These are phyloP conservation scores for Dryas octopetala DNA, from an alignment of 306 rosid genomes.

Conservation along the genomic window DNA sequence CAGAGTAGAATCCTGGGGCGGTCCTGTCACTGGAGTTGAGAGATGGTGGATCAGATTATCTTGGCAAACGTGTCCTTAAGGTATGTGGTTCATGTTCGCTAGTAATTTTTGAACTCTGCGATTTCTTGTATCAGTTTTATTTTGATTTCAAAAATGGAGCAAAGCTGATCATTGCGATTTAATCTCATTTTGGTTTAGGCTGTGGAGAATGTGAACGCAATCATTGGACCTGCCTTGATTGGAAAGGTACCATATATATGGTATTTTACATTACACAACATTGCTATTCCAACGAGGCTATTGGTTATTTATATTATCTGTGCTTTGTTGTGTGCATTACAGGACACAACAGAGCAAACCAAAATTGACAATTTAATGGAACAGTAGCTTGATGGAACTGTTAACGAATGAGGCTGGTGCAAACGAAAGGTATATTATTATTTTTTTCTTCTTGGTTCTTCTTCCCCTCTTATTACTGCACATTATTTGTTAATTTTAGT, in stretches of 20 bases:
- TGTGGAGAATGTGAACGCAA: conserved; percentile 19
- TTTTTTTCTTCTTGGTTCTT: background rate
- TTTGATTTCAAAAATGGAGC: background rate
- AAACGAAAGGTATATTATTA: conserved; percentile 54
- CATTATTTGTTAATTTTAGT: too few relatives aligned
- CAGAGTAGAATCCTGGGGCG: too few relatives aligned
- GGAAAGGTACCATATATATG: conserved; percentile 45
- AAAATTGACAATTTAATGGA: conserved; percentile 67
- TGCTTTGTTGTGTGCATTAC: background rate
- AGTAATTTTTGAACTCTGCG: background rate
- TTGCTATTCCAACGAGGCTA: background rate
- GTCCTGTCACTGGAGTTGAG: conserved; percentile 50
- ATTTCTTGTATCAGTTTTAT: background rate
- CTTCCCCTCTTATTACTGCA: too few relatives aligned
- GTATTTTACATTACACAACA: too few relatives aligned
- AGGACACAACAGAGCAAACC: conserved; percentile 73
- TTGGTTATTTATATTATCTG: conserved; percentile 15
- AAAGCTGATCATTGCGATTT: conserved; percentile 9
- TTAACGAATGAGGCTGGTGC: conserved; percentile 91
- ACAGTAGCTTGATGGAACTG: conserved; percentile 82
- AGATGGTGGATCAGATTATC: conserved; percentile 81
- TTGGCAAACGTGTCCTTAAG: conserved; percentile 74
- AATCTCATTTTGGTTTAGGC: conserved; percentile 40
- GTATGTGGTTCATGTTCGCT: conserved; percentile 21
- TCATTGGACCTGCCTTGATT: conserved; percentile 71